A percentile compares a stretch with the other conserved stretches of the same genome.
Conservation (phyloP, 441 rosid species). For the Arabidopsis lyrata region DNA sequence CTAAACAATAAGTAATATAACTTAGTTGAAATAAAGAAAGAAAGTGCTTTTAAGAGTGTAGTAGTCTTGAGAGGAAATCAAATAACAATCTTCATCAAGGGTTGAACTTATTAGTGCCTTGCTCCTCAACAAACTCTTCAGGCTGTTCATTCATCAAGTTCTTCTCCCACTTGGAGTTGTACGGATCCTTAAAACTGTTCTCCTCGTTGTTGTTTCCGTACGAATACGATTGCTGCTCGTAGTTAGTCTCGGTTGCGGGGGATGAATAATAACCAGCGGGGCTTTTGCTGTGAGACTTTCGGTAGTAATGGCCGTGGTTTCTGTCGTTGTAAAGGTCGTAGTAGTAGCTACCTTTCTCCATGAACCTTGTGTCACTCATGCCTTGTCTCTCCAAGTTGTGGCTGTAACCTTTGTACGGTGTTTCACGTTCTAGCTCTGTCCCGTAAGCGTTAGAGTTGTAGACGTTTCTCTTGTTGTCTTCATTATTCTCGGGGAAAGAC, state of each 20-base stretch:
- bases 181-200: conserved; percentile 38
- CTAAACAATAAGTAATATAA: no score
- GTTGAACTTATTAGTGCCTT: conserved; percentile 36
- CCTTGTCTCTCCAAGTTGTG: conserved; percentile 49
- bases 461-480: conserved; percentile 26
- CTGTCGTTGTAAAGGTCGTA: conserved; percentile 40
- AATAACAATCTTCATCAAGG: conserved; percentile 41
- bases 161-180: conserved; percentile 47
- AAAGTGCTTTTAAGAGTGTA: conserved; percentile 20
- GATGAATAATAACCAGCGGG: conserved; percentile 41
- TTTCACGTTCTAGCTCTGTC: conserved; percentile 45
- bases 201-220: conserved; percentile 36
- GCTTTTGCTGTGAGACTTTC: conserved; percentile 33
- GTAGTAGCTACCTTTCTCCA: conserved; percentile 48
- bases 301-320: conserved; percentile 45
- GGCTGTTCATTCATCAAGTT: conserved; percentile 36
- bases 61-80: conserved; percentile 38
- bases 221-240: conserved; percentile 32
- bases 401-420: conserved; percentile 42
- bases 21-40: no score
- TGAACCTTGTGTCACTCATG: conserved; percentile 54
- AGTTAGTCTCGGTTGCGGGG: conserved; percentile 35
- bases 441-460: conserved; percentile 49
- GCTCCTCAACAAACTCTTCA: conserved; percentile 40
- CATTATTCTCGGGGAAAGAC: conserved; percentile 33